Conservation (phyloP, 2,329 filamentous ascomycete genomes). For the Talaromyces pinophilus region DNA sequence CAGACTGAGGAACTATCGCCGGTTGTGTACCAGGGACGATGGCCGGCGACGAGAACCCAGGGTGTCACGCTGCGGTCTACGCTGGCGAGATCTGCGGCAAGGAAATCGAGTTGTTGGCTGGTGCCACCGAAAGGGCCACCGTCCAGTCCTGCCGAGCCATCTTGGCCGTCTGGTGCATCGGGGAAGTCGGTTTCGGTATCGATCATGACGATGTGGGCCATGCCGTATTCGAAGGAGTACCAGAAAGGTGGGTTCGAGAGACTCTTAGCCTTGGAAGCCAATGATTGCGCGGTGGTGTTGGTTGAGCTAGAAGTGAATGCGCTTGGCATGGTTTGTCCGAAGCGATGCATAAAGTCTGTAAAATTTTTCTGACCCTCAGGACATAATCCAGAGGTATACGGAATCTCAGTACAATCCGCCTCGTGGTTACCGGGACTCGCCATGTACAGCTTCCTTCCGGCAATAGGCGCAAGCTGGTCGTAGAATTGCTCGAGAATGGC, state of each 20-base stretch:
- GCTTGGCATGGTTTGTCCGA: slow-evolving; percentile 55
- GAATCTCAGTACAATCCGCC: slow-evolving; percentile 47
- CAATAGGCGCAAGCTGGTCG: slow-evolving; percentile 56
- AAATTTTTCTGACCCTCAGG: slow-evolving; percentile 59
- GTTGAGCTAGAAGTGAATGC: slow-evolving; percentile 54
- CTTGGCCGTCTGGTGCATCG: slow-evolving; percentile 50
- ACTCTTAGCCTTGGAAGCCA: slow-evolving; percentile 34
- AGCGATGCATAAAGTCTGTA: slow-evolving; percentile 61
- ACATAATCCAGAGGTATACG: slow-evolving; percentile 19
- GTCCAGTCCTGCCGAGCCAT: slow-evolving; percentile 47
- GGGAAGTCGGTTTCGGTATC: slow-evolving; percentile 61
- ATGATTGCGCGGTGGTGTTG: slow-evolving; percentile 39
- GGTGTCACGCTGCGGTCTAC: slow-evolving; percentile 59
- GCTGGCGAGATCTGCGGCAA: slow-evolving; percentile 57
- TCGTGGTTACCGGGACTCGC: slow-evolving; percentile 62
- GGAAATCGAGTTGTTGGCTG: slow-evolving; percentile 56
- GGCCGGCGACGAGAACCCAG: slow-evolving; percentile 52
- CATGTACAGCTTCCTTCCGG: slow-evolving; percentile 59
- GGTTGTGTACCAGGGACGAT: slow-evolving; percentile 53
- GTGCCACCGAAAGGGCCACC: slow-evolving; percentile 53
- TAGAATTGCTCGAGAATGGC: slow-evolving; percentile 61
- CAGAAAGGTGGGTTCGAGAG: slow-evolving; percentile 41
- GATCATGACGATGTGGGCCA: slow-evolving; percentile 58
- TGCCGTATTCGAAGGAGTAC: slow-evolving; percentile 63
- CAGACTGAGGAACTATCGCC: slow-evolving; percentile 41